Evolutionary conservation across 2,329 filamentous ascomycete genomes (phyloP).

Genomic region (Curvularia spicifera): DNA sequence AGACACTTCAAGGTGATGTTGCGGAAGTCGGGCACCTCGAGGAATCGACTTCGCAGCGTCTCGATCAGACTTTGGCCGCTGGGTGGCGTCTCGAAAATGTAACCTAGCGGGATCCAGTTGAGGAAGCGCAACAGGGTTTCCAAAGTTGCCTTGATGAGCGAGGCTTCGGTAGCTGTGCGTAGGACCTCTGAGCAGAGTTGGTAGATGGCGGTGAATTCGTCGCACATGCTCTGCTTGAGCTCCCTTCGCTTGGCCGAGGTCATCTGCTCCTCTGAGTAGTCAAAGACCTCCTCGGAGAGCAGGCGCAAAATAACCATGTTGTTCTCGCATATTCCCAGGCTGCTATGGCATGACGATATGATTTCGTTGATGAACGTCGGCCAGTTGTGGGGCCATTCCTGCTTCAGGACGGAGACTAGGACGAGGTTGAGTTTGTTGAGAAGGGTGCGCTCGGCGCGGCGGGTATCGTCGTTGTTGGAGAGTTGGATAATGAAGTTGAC

Average conservation of each 20-base stretch:
- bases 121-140: conserved; percentile 95
- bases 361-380: conserved; percentile 99
- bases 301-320: conserved; percentile 98
- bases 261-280: conserved; percentile 99
- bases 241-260: conserved; percentile 97
- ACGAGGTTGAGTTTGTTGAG: conserved; percentile 99
- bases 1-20: conserved; percentile 96
- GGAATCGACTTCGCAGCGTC: conserved; percentile 87
- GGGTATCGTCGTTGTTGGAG: conserved; percentile 86
- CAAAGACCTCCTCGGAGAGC: conserved; percentile 97
- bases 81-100: conserved; percentile 92
- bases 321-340: conserved; percentile 97
- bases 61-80: conserved; percentile 74
- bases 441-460: conserved; percentile 83
- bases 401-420: conserved; percentile 95
- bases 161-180: conserved; percentile 84
- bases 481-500: conserved; percentile 97
- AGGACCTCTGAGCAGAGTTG: conserved; percentile 96
- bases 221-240: conserved; percentile 97
- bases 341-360: conserved; percentile 92
- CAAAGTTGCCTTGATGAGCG: conserved; percentile 92
- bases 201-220: conserved; percentile 98
- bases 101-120: conserved; percentile 98
- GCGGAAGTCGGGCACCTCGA: conserved; percentile 92
- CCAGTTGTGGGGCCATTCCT: conserved; percentile 99